Evolutionary conservation across 2,329 filamentous ascomycete genomes (phyloP).

Genomic region (Monilinia polystroma): DNA sequence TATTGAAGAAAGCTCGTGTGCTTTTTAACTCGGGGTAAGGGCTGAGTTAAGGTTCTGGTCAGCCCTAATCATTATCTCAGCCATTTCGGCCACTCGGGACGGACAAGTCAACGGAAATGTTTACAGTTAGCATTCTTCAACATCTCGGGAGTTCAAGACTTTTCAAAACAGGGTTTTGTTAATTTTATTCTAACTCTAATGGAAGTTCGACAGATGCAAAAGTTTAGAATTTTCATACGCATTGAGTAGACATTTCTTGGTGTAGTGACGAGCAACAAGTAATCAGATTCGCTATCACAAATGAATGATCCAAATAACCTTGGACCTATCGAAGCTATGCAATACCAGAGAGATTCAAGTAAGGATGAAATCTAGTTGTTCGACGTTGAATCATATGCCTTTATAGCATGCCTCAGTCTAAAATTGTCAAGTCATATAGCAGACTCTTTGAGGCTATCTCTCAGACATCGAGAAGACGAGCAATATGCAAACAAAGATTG

Average conservation of each 20-base stretch:
- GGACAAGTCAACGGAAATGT: neutral
- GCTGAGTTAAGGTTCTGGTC: slow-evolving; percentile 3
- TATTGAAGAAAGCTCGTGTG: slow-evolving; percentile 3
- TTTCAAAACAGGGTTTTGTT: no score
- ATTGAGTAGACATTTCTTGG: neutral
- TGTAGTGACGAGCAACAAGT: neutral
- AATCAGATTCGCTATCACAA: neutral
- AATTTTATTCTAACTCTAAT: no score
- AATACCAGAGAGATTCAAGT: neutral
- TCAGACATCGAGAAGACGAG: neutral
- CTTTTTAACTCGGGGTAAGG: slow-evolving; percentile 8
- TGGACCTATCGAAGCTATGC: neutral
- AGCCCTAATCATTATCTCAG: slow-evolving; percentile 3
- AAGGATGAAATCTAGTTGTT: neutral
- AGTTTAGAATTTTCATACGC: no score
- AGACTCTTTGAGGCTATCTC: neutral
- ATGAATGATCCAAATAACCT: neutral
- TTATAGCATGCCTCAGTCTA: neutral
- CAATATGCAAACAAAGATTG: neutral
- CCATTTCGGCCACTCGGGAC: neutral
- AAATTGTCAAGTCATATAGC: neutral
- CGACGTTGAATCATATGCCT: neutral
- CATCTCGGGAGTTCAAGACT: no score
- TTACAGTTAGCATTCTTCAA: neutral
- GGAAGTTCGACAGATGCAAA: no score